phyloP scores from a whole-genome alignment of 805 yeast species.

The Suhomyces vadensis region DNA sequence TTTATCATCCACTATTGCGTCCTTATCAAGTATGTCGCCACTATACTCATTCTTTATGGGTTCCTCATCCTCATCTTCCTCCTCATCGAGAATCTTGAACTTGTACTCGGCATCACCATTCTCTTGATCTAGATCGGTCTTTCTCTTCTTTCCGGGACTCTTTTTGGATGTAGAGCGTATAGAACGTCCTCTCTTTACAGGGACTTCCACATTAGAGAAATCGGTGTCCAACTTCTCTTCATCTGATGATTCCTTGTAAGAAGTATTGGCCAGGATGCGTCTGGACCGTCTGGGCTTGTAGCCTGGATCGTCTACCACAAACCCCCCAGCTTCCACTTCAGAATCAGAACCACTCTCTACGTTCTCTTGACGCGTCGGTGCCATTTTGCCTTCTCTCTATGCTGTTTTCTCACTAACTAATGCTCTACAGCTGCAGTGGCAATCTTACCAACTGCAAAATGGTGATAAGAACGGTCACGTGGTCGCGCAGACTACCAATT shows the following conservation, averaged over 20 bases:
- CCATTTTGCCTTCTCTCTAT: slow-evolving; percentile 3
- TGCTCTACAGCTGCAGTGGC: neutral
- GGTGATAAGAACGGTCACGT: neutral
- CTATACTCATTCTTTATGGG: slow-evolving; percentile 18
- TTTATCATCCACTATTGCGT: slow-evolving; percentile 26
- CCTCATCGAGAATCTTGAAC: slow-evolving; percentile 7
- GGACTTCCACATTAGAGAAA: slow-evolving; percentile 10
- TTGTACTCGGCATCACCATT: slow-evolving; percentile 18
- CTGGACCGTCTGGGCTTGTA: slow-evolving; percentile 20
- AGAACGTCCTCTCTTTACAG: slow-evolving; percentile 13
- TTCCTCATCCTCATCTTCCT: slow-evolving; percentile 21
- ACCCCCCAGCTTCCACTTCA: slow-evolving; percentile 36
- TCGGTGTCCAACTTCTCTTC: slow-evolving; percentile 16
- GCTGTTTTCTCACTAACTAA: neutral
- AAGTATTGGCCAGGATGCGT: slow-evolving; percentile 11
- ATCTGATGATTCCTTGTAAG: slow-evolving; percentile 30
- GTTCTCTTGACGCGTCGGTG: slow-evolving; percentile 7
- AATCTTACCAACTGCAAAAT: neutral
- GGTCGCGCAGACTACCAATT: neutral
- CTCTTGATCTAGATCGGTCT: slow-evolving; percentile 10
- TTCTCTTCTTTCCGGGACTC: slow-evolving; percentile 9
- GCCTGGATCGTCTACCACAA: slow-evolving; percentile 40
- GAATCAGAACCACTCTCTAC: neutral
- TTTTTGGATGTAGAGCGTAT: slow-evolving; percentile 12
- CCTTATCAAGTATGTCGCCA: no score